These are phyloP conservation scores for Schoenoplectus tabernaemontani DNA, from an alignment of 202 grass and related monocot species.

Conservation along the genomic window DNA sequence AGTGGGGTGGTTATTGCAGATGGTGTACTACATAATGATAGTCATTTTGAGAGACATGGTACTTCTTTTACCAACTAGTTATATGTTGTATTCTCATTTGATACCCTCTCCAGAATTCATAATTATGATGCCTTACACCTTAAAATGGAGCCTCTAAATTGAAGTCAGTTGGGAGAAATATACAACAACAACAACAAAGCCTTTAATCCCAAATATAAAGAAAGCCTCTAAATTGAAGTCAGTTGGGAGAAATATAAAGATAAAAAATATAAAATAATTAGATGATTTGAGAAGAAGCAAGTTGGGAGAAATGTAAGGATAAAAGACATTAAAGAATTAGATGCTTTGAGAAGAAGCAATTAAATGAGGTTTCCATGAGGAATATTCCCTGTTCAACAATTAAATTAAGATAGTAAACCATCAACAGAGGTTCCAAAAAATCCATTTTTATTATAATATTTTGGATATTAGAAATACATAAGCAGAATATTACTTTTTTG, in stretches of 20 bases:
- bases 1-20: conserved; percentile 99
- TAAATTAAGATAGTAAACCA: not conserved
- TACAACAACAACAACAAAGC: not conserved
- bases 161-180: not conserved
- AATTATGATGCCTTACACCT: not conserved
- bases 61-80: conserved; percentile 24
- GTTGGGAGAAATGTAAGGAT: no score
- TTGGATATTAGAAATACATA: not conserved
- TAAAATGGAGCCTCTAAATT: not conserved
- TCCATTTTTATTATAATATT: not conserved
- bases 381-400: not conserved
- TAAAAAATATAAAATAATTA: no score
- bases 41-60: conserved; percentile 91
- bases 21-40: conserved; percentile 63
- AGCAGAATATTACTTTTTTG: not conserved
- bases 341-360: not conserved
- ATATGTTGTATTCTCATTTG: not conserved
- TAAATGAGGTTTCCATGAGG: not conserved
- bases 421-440: not conserved
- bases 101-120: not conserved
- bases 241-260: no score
- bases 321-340: not conserved
- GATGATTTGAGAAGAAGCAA: no score
- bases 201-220: no score
- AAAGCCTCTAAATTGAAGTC: not conserved